Conservation (phyloP, 495 filamentous ascomycete genomes). For the Glarea lozoyensis region DNA sequence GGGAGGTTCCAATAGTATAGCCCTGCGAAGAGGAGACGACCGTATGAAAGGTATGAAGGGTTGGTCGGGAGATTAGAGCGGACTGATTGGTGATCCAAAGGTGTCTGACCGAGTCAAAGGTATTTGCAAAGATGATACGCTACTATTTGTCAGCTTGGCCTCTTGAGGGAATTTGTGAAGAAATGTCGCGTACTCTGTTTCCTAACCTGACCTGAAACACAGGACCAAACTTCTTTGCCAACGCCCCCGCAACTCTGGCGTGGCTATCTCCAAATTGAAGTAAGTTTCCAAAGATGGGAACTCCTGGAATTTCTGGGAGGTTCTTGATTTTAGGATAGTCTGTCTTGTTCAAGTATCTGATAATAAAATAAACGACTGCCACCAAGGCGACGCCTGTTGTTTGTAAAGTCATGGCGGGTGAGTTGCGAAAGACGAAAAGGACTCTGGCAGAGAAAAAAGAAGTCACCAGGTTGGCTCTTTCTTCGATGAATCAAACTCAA, state of each 20-base stretch:
- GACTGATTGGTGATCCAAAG: slow-evolving; percentile 67
- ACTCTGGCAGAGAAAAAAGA: too few relatives aligned
- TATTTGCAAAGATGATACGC: slow-evolving; percentile 63
- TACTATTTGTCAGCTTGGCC: slow-evolving; percentile 17
- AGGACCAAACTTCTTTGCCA: slow-evolving; percentile 53
- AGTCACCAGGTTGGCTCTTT: too few relatives aligned
- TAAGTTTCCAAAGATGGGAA: slow-evolving; percentile 56
- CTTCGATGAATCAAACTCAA: too few relatives aligned
- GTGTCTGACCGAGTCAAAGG: slow-evolving; percentile 56
- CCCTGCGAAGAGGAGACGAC: slow-evolving; percentile 62
- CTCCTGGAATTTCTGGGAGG: slow-evolving; percentile 52
- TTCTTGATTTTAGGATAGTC: slow-evolving; percentile 56
- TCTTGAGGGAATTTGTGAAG: not conserved
- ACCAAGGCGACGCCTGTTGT: slow-evolving; percentile 33
- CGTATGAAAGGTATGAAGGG: slow-evolving; percentile 62
- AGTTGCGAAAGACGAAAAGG: too few relatives aligned
- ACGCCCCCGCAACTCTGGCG: slow-evolving; percentile 41
- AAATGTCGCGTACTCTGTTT: slow-evolving; percentile 39
- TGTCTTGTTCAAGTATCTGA: slow-evolving; percentile 46
- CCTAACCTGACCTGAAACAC: slow-evolving; percentile 62
- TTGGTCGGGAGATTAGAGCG: slow-evolving; percentile 61
- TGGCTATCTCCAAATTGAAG: slow-evolving; percentile 49
- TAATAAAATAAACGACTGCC: slow-evolving; percentile 38
- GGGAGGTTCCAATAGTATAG: slow-evolving; percentile 65
- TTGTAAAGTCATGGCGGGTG: slow-evolving; percentile 33